phyloP scores from a whole-genome alignment of 805 yeast genomes.

The Deakozyma indianensis region DNA sequence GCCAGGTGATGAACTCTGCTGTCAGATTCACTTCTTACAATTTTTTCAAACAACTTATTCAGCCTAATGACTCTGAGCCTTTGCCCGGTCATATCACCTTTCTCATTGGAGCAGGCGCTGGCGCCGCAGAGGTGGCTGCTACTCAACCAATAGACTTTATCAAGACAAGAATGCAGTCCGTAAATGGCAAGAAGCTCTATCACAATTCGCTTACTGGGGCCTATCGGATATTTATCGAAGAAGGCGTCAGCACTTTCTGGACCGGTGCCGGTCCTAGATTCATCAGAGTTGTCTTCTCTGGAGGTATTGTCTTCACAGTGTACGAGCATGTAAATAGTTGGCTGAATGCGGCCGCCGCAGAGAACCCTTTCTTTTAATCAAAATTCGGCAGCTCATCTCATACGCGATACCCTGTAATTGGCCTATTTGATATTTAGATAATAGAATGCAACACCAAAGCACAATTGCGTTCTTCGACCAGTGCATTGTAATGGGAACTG shows the following conservation, averaged over 20 bases:
- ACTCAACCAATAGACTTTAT: constrained; percentile 87
- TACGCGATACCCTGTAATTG: no score
- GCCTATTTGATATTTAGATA: no score
- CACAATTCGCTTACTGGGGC: constrained; percentile 22
- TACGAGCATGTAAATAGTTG: constrained; percentile 26
- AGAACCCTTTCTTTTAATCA: constrained; percentile 9
- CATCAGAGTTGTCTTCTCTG: constrained; percentile 53
- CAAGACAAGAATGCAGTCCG: constrained; percentile 77
- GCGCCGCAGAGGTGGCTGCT: constrained; percentile 54
- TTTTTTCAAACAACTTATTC: constrained; percentile 47
- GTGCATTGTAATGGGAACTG: no score
- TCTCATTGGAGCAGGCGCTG: constrained; percentile 44
- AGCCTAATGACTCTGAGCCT: constrained; percentile 12
- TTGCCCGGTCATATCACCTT: constrained; percentile 15
- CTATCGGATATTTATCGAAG: constrained; percentile 22
- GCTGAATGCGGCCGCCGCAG: constrained; percentile 7
- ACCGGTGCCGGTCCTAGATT: constrained; percentile 40
- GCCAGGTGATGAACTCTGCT: constrained; percentile 68
- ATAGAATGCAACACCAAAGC: no score
- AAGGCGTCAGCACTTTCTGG: constrained; percentile 25
- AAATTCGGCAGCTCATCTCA: no score
- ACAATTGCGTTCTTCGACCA: no score
- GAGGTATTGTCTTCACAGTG: constrained; percentile 52
- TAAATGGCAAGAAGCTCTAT: constrained; percentile 22
- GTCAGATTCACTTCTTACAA: constrained; percentile 79